Conservation (phyloP, 2,329 filamentous ascomycete species). For the Capronia epimyces region DNA sequence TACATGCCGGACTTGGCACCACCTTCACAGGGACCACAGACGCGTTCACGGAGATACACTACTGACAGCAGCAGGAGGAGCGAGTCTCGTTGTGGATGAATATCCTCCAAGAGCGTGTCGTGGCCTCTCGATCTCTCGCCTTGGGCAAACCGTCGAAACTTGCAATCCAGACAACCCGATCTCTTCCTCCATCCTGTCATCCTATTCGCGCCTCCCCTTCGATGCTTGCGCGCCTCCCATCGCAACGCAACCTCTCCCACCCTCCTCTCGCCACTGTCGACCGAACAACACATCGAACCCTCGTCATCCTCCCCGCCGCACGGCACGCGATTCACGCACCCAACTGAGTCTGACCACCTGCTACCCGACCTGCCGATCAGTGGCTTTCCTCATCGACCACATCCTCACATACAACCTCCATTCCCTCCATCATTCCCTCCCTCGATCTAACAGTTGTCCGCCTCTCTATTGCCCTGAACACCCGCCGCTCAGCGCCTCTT, state of each 20-base stretch:
- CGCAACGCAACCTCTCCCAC: conserved; percentile 4
- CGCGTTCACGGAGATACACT: not conserved
- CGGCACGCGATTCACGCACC: not conserved
- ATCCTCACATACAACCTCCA: not conserved
- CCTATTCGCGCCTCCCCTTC: not conserved
- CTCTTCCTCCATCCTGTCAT: conserved; percentile 4
- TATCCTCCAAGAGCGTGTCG: conserved; percentile 1
- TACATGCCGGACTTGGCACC: not conserved
- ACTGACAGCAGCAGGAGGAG: not conserved
- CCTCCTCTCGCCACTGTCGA: conserved; percentile 1
- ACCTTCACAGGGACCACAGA: not conserved
- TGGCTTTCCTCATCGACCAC: not conserved
- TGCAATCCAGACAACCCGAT: conserved; percentile 7
- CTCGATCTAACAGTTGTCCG: conserved; percentile 4
- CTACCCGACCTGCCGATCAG: not conserved
- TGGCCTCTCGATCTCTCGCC: not conserved
- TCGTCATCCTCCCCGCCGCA: conserved; percentile 9
- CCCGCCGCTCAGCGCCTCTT: not conserved
- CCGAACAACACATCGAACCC: not conserved
- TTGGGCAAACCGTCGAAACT: conserved; percentile 4
- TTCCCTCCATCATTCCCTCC: not conserved
- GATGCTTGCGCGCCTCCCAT: not conserved
- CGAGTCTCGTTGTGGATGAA: not conserved
- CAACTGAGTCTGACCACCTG: not conserved
- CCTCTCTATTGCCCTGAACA: conserved; percentile 8